phyloP scores from a whole-genome alignment of 768 basidiomycete genomes.

The Leccinum fibrillosum region DNA sequence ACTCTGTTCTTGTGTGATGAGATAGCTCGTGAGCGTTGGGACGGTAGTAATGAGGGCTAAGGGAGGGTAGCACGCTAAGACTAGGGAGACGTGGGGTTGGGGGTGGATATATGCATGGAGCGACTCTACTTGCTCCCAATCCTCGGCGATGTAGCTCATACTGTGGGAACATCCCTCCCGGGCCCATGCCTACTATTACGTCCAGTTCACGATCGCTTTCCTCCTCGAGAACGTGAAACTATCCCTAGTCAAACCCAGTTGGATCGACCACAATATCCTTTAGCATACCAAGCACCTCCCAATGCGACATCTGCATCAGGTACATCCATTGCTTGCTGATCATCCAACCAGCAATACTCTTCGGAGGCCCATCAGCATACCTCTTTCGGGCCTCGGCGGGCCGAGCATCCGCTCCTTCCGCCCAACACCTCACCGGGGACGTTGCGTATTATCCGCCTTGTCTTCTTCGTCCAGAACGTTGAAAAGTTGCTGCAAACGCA shows the following conservation, averaged over 20 bases:
- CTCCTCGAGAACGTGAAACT: slow-evolving; percentile 49
- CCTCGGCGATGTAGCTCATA: background rate
- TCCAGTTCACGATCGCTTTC: slow-evolving; percentile 42
- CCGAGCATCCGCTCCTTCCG: slow-evolving; percentile 55
- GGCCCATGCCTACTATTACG: background rate
- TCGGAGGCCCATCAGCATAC: slow-evolving; percentile 53
- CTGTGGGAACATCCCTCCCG: slow-evolving; percentile 21
- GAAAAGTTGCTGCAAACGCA: slow-evolving; percentile 58
- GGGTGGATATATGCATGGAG: slow-evolving; percentile 74
- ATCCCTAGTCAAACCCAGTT: slow-evolving; percentile 45
- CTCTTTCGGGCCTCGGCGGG: slow-evolving; percentile 43
- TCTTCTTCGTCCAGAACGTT: slow-evolving; percentile 59
- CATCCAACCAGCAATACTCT: slow-evolving; percentile 71
- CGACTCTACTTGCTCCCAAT: background rate
- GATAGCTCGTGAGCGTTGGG: slow-evolving; percentile 86
- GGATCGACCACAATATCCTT: slow-evolving; percentile 45
- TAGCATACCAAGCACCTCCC: slow-evolving; percentile 45
- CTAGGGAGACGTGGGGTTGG: slow-evolving; percentile 75
- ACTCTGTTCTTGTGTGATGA: slow-evolving; percentile 59
- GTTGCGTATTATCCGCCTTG: slow-evolving; percentile 38
- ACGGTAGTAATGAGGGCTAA: slow-evolving; percentile 66
- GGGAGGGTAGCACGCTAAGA: slow-evolving; percentile 84
- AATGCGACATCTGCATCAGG: slow-evolving; percentile 37
- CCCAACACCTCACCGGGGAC: slow-evolving; percentile 57
- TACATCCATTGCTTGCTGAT: slow-evolving; percentile 64